Conservation (phyloP, 1,284 basidiomycete species). For the Veloporphyrellus conicus region DNA sequence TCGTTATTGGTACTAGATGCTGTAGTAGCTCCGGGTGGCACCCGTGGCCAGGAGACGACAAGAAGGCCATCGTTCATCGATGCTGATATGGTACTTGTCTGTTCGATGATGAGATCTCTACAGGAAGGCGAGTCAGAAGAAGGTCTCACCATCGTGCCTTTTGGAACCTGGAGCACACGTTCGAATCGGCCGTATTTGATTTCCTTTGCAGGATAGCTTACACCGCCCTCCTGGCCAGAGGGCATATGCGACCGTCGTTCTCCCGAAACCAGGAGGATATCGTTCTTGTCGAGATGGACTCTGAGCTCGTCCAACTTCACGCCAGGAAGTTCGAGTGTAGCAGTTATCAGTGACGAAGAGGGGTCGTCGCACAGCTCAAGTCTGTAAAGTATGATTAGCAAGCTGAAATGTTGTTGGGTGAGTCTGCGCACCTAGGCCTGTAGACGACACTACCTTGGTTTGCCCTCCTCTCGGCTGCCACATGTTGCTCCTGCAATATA, state of each 20-base stretch:
- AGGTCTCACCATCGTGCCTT: slow-evolving; percentile 31
- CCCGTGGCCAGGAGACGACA: slow-evolving; percentile 29
- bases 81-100: slow-evolving; percentile 36
- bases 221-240: slow-evolving; percentile 16
- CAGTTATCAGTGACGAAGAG: slow-evolving; percentile 28
- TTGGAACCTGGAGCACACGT: slow-evolving; percentile 30
- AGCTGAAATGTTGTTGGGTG: slow-evolving; percentile 5
- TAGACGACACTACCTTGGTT: slow-evolving; percentile 32
- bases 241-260: slow-evolving; percentile 22
- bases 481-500: slow-evolving; percentile 25
- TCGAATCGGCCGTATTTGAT: slow-evolving; percentile 33
- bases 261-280: slow-evolving; percentile 28
- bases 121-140: slow-evolving; percentile 8
- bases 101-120: not conserved
- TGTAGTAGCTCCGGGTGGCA: slow-evolving; percentile 19
- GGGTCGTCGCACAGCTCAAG: slow-evolving; percentile 33
- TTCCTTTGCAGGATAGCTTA: slow-evolving; percentile 25
- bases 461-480: slow-evolving; percentile 24
- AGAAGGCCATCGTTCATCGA: slow-evolving; percentile 34
- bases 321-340: slow-evolving; percentile 31
- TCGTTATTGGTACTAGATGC: slow-evolving; percentile 4
- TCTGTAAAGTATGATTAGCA: slow-evolving; percentile 19
- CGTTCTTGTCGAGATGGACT: slow-evolving; percentile 25
- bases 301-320: slow-evolving; percentile 32
- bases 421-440: slow-evolving; percentile 31